These are phyloP conservation scores for Lasiodiplodia sp. DNA, from an alignment of 2,329 filamentous ascomycete genomes.

Conservation along the genomic window DNA sequence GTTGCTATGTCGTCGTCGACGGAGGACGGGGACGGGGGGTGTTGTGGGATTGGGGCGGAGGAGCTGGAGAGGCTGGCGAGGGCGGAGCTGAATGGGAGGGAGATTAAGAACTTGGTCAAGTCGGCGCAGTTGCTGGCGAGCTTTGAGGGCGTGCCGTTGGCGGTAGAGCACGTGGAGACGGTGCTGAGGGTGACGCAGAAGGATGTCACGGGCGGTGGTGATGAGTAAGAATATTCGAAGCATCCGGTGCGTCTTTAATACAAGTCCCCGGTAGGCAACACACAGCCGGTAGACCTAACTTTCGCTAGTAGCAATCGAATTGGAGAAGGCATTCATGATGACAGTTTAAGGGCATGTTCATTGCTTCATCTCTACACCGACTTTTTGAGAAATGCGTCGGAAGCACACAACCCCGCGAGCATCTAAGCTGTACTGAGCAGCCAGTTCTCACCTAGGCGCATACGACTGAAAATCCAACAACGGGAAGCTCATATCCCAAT, in stretches of 20 bases:
- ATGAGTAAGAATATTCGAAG: not conserved
- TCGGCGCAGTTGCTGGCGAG: constrained; percentile 12
- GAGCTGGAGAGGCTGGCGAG: constrained; percentile 12
- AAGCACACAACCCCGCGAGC: no score
- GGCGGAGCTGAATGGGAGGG: not conserved
- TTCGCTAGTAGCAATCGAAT: no score
- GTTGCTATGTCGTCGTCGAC: not conserved
- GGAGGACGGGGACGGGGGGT: not conserved
- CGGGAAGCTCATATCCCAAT: constrained; percentile 1
- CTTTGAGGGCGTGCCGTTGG: not conserved
- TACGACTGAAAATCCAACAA: not conserved
- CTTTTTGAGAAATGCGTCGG: not conserved
- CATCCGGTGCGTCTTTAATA: no score
- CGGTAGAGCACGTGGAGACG: not conserved
- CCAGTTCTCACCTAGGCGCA: not conserved
- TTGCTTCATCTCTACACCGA: no score
- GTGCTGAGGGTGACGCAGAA: not conserved
- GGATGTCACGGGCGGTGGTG: not conserved
- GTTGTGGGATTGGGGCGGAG: not conserved
- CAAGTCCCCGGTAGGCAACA: no score
- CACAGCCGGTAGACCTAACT: no score
- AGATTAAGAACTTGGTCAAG: constrained; percentile 19
- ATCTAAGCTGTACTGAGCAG: not conserved
- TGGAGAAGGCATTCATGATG: no score
- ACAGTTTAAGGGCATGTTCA: no score